Base-by-base conservation (phyloP, 78 protist species). In the Dictyostelium citrinum region DNA sequence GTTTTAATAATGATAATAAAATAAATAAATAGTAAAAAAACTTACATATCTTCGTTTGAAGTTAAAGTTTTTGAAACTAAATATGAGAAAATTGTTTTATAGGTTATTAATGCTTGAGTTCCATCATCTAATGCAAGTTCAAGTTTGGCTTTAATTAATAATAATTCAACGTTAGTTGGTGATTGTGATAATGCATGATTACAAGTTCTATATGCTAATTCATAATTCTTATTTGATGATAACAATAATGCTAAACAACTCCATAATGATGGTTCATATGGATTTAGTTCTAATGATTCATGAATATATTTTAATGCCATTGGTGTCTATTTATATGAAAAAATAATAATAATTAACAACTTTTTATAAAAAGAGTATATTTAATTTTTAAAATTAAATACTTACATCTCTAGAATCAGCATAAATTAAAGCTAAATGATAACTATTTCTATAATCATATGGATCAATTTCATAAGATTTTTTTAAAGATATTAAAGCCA, bases 111-210 rank as follows among this genome's bases (percentile, higher is more conserved):
- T 5, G 93, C 84, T 78, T 88, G 93, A 37, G 86, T 14, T 2
- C 83, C 93, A 78, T 88, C 93, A n/a, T 88, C 93, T 8, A 88
- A 35, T 9, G 93, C 93, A 29, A 88, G 24, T 43, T 88, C 93
- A 9, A 88, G 29, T 39, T 88, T 88, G 45, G 93, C 93, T 49
- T 88, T 88, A n/a, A 72, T 88, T 31, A 88, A 64, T 11, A 88
- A 45, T 58, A 88, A 46, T n/a, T 88, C 93, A 14, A 88, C 61
- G 43, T 88, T 88, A 17, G 70, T 88, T 27, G 93, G 93, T 29
- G 93, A 88, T 49, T 74, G 85, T 12, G 58, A 22, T 5, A 88
- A 31, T 11, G 81, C 93, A 46, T 88, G 85, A 35, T 88, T 88
- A 46, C 93, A 88, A 31, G 77, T 64, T 43, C 93, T 58, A 49